Percentiles rank a stretch among this genome's conserved stretches.
phyloP scores from a whole-genome alignment of 257 asterid genomes.

The Plantago ovata region DNA sequence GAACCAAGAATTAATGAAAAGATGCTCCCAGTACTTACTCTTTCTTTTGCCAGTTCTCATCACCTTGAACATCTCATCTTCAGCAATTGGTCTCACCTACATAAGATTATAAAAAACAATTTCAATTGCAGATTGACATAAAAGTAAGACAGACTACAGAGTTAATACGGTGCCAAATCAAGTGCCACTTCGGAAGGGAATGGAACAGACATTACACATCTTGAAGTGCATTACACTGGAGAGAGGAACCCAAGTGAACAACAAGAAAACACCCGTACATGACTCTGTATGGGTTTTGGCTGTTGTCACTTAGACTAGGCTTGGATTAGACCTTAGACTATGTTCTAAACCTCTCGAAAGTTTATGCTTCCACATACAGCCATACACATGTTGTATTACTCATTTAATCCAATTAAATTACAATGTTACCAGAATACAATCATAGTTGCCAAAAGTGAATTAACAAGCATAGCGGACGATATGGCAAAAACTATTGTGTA shows the following conservation, averaged over 20 bases:
- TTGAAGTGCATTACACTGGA: neutral
- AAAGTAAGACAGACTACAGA: slow-evolving; percentile 1
- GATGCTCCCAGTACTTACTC: slow-evolving; percentile 51
- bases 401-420: too few relatives aligned
- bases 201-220: neutral
- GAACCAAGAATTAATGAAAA: neutral
- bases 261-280: neutral
- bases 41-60: slow-evolving; percentile 91
- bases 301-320: neutral
- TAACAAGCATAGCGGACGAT: too few relatives aligned
- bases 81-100: slow-evolving; percentile 95
- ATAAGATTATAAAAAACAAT: slow-evolving; percentile 14
- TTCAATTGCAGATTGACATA: slow-evolving; percentile 5
- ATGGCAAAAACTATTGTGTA: too few relatives aligned
- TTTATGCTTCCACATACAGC: too few relatives aligned
- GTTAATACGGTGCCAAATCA: neutral
- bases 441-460: too few relatives aligned
- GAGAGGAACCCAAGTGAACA: neutral
- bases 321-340: too few relatives aligned
- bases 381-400: too few relatives aligned
- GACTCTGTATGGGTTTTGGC: neutral
- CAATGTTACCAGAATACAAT: too few relatives aligned
- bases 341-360: too few relatives aligned
- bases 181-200: neutral
- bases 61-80: slow-evolving; percentile 97